Percentiles rank a stretch among this genome's conserved stretches.
phyloP scores from a whole-genome alignment of 495 filamentous ascomycete genomes.

The Tuber aestivum region DNA sequence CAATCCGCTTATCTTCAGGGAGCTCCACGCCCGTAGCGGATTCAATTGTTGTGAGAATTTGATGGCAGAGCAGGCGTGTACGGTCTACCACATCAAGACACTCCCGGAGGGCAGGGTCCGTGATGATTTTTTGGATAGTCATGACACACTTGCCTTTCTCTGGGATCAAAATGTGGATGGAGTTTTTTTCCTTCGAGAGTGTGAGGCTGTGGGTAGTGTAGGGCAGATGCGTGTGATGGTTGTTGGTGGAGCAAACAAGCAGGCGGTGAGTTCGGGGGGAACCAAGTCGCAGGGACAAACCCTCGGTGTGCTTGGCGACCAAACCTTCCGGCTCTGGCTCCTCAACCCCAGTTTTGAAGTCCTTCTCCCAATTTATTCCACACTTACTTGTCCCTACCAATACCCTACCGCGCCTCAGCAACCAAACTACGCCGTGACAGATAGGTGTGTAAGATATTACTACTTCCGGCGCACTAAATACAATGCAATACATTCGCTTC shows the following conservation, averaged over 20 bases:
- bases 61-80: slow-evolving; percentile 65
- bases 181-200: neutral
- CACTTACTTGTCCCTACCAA: neutral
- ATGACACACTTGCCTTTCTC: slow-evolving; percentile 38
- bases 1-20: slow-evolving; percentile 52
- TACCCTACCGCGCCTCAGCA: neutral
- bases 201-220: slow-evolving; percentile 9
- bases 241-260: slow-evolving; percentile 6
- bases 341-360: neutral
- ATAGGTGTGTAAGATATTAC: neutral
- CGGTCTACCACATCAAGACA: slow-evolving; percentile 65
- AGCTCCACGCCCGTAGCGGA: slow-evolving; percentile 45
- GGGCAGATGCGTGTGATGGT: neutral
- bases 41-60: slow-evolving; percentile 59
- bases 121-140: slow-evolving; percentile 56
- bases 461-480: neutral
- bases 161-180: neutral
- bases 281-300: neutral
- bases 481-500: slow-evolving; percentile 71
- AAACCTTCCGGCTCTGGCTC: neutral
- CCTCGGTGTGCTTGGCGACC: slow-evolving; percentile 6
- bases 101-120: slow-evolving; percentile 62
- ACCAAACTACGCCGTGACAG: neutral
- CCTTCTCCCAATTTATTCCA: neutral
- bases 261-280: neutral